These are phyloP conservation scores for Pigoraptor vietnamica DNA, from an alignment of 78 protist species.

Conservation along the genomic window DNA sequence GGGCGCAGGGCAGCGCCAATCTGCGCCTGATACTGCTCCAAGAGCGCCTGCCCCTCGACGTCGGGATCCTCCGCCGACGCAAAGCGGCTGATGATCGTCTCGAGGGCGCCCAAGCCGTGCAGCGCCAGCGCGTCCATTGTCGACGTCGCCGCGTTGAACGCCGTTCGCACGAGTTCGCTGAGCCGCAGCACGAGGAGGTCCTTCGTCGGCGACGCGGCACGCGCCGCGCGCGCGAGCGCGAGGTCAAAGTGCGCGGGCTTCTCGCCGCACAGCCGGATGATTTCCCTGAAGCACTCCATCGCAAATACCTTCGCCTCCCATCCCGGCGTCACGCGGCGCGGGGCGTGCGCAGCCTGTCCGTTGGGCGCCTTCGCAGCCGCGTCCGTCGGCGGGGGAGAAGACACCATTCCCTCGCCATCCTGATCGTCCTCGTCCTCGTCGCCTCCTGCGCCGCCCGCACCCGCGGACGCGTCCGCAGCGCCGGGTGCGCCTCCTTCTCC, in stretches of 20 bases:
- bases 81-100: background rate
- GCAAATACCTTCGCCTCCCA: constrained; percentile 1
- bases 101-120: background rate
- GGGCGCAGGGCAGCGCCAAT: background rate
- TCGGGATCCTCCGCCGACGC: background rate
- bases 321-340: background rate
- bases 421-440: background rate
- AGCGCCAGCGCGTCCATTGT: background rate
- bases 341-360: background rate
- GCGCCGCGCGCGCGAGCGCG: background rate
- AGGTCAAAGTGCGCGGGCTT: background rate
- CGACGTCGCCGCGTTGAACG: background rate
- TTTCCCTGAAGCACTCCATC: background rate
- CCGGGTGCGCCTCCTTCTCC: background rate
- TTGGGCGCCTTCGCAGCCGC: background rate
- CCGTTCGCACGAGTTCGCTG: background rate
- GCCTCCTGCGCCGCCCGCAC: background rate
- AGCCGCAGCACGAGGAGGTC: background rate
- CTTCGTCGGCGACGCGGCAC: too few species aligned
- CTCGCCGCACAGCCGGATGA: background rate
- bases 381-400: background rate
- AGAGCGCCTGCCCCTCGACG: background rate
- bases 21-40: constrained; percentile 12
- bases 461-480: background rate
- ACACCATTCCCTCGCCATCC: background rate